These are phyloP conservation scores for Corylus americana DNA, from an alignment of 306 rosid genomes.

Conservation along the genomic window DNA sequence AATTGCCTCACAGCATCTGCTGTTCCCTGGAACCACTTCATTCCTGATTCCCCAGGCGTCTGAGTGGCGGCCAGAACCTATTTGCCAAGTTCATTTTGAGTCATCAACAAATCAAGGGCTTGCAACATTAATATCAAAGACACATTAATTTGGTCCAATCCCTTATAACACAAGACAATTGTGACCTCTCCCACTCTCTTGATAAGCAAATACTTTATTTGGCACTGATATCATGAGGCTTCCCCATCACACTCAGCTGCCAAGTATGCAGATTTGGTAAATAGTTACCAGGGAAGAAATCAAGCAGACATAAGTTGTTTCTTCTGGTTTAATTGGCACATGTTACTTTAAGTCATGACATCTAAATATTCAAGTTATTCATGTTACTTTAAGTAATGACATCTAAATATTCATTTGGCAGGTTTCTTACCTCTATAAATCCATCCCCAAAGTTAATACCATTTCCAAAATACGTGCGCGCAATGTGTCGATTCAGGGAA, in stretches of 20 bases:
- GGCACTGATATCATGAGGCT: background rate
- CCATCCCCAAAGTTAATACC: conserved; percentile 83
- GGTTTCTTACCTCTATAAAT: conserved; percentile 73
- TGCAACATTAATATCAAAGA: conserved; percentile 15
- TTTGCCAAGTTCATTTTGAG: conserved; percentile 14
- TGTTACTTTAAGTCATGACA: background rate
- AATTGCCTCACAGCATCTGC: conserved; percentile 98
- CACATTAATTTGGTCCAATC: conserved; percentile 2
- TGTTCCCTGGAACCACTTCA: conserved; percentile 93
- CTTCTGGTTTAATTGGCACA: background rate
- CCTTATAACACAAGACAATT: background rate
- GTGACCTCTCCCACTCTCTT: background rate
- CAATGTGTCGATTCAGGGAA: conserved; percentile 89
- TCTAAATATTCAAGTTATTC: too few relatives aligned
- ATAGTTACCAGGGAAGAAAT: background rate
- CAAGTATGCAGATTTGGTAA: background rate
- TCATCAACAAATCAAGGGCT: conserved; percentile 1
- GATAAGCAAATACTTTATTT: background rate
- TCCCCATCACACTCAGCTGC: background rate
- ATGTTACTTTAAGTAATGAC: background rate
- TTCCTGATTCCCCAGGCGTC: conserved; percentile 87
- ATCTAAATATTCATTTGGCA: background rate
- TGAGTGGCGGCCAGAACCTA: conserved; percentile 98
- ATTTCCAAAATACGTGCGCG: conserved; percentile 72
- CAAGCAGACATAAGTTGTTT: background rate